Base-by-base conservation (phyloP, 306 rosid genomes). In the Quercus berberidifolia region DNA sequence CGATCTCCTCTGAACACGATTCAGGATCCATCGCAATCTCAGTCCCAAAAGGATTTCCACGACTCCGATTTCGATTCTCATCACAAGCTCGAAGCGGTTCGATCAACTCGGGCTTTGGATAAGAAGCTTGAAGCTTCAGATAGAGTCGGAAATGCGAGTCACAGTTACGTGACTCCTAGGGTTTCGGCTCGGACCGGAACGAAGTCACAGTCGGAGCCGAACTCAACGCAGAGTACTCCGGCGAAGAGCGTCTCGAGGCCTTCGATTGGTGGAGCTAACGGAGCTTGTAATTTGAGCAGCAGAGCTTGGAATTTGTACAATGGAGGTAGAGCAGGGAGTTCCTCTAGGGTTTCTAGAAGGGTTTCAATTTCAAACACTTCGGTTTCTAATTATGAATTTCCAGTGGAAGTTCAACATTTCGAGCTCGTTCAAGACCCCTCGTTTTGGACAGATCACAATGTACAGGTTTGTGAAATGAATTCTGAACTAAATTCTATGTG, bases 381-480 rank as follows among this genome's bases (percentile, higher is more conserved):
- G n/a, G 74, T 25, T 31, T 58, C 71, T 5, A 74, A 75, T 80
- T 74, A 83, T 0, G 91, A 87, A 31, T 68, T 73, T 26, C 75
- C 78, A 4, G 65, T 65, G 18, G 83, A 84, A 9, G 81, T 90
- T 54, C 90, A 88, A 17, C 90, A 92, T 81, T 89, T 92, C 13
- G 99, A 91, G 78, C 93, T 94, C 3, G 76, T 79, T 38, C 85
- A 92, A 23, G 91, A 94, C 56, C 87, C 91, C 2, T 82, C 97
- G n/a, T 94, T 91, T 75, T 94, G 99, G 99, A 87, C 74, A 43
- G 93, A 94, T 84, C 97, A 94, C 84, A 94, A 87, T 74, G 99
- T 94, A 70, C 99, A 94, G 97, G 98, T 85, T 83, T 57, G 55
- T 21, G 33, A 62, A 58, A 10, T 83, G 46, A 6, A 60, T 80